Base-by-base conservation (phyloP, 2,329 filamentous ascomycete genomes). In the Sporothrix globosa region DNA sequence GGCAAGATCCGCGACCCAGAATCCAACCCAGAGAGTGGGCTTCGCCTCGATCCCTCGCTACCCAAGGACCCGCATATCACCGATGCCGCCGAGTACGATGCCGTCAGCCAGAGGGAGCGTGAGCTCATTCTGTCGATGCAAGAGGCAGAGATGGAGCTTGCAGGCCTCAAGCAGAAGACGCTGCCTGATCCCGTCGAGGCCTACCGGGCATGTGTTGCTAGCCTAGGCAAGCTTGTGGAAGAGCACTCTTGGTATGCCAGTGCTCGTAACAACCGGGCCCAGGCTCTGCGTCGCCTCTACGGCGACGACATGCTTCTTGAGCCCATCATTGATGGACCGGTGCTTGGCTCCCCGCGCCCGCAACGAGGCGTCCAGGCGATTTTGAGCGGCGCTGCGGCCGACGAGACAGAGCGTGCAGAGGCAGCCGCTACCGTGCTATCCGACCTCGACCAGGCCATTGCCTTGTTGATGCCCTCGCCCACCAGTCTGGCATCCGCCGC, bases 201-300 rank as follows among this genome's bases (percentile, higher is more conserved):
- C 52, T 90, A 88, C 75, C 80, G 78, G 34, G 72, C 79, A 48
- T 83, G 83, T 68, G 78, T 89, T 21, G 77, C 78, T 11, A 78
- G 81, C 6, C 81, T 94, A 5, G 83, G 84, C 41, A 76, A 79
- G 2, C 82, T 93, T 44, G 86, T 93, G 53, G 76, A 81, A 2
- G 79, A 85, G 30, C 77, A 87, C 68, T 90, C 91, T 3, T 79
- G 81, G 44, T 94, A 94, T 78, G 90, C 91, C 27, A 92, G 90
- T 73, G 90, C 88, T 6, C 86, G 88, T 71, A 91, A 93, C 77
- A 94, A 95, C 79, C 85, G 91, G 66, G 91, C 90, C 2, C 92
- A 94, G 78, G 84, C 90, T 10, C 75, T 86, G 41, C 82, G 90
- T 27, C 82, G 90, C 63, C 79, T 88, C 70, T 88, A 90, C 73